These are phyloP conservation scores for Pythium brassicae DNA, from an alignment of 352 stramenopile genomes.

Conservation along the genomic window DNA sequence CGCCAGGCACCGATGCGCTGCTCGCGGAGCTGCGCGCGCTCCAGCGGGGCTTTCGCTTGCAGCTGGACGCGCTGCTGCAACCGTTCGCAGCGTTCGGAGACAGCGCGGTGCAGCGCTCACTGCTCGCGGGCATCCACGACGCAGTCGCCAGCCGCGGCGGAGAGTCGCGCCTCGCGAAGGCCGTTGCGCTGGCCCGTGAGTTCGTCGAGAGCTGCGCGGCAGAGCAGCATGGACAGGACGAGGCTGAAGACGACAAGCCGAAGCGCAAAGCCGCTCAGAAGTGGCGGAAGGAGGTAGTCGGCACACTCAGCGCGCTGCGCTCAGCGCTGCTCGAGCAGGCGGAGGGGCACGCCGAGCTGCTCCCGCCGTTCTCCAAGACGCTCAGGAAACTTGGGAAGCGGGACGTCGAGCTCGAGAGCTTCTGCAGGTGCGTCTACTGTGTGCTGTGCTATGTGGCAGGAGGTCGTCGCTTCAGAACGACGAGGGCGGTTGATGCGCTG, in stretches of 20 bases:
- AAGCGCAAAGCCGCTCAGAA: conserved; percentile 1
- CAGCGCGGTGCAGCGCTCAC: neutral
- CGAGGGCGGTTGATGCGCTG: too few species aligned
- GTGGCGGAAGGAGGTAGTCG: neutral
- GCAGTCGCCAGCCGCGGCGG: neutral
- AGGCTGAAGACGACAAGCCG: neutral
- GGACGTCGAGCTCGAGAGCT: neutral
- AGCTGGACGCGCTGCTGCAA: conserved; percentile 9
- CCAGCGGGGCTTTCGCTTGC: conserved; percentile 12
- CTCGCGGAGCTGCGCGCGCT: conserved; percentile 34
- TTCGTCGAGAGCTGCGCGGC: neutral
- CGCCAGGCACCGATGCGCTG: conserved; percentile 19
- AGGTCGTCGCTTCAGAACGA: too few species aligned
- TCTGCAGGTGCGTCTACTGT: conserved; percentile 5
- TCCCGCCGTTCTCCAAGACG: conserved; percentile 6
- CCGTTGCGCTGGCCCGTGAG: conserved; percentile 6
- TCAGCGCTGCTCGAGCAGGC: conserved; percentile 4
- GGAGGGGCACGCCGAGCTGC: neutral
- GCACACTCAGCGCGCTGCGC: conserved; percentile 1
- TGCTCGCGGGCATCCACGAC: conserved; percentile 1
- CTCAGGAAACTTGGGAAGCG: conserved; percentile 6
- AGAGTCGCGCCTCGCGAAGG: conserved; percentile 1
- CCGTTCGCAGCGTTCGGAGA: neutral
- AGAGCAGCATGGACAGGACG: neutral
- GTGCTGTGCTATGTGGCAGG: neutral